Conservation (phyloP, 352 stramenopile species). For the Phytophthora hibernalis region DNA sequence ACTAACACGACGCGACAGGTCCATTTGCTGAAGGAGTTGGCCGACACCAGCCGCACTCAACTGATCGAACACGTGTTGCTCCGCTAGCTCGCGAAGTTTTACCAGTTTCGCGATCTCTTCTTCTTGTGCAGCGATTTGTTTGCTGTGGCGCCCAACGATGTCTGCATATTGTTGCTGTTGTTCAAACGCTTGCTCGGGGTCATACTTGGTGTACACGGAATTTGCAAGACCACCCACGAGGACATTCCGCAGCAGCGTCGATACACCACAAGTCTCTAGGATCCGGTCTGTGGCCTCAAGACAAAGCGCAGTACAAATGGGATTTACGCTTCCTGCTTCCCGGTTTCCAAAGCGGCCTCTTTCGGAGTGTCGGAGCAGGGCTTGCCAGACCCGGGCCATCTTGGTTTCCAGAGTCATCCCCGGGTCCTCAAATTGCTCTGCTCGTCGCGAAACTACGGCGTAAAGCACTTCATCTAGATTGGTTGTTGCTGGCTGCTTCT, state of each 20-base stretch:
- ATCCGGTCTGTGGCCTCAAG: slow-evolving; percentile 58
- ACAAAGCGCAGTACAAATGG: slow-evolving; percentile 65
- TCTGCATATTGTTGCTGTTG: slow-evolving; percentile 58
- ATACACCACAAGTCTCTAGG: slow-evolving; percentile 41
- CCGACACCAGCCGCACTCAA: slow-evolving; percentile 31
- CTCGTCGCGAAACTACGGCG: slow-evolving; percentile 18
- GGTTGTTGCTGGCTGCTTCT: slow-evolving; percentile 1
- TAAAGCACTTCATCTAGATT: slow-evolving; percentile 38
- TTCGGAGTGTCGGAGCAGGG: slow-evolving; percentile 68
- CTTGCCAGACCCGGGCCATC: slow-evolving; percentile 61
- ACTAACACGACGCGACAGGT: slow-evolving; percentile 32
- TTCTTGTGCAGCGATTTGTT: slow-evolving; percentile 32
- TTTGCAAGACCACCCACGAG: slow-evolving; percentile 67
- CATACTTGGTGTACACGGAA: slow-evolving; percentile 64
- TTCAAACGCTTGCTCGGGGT: slow-evolving; percentile 42
- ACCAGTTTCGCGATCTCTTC: slow-evolving; percentile 28
- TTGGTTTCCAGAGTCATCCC: slow-evolving; percentile 54
- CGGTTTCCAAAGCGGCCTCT: slow-evolving; percentile 49
- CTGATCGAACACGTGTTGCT: slow-evolving; percentile 40
- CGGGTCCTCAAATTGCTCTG: slow-evolving; percentile 24
- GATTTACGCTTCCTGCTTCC: slow-evolving; percentile 45
- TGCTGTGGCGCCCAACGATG: slow-evolving; percentile 30
- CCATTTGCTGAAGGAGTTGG: slow-evolving; percentile 47
- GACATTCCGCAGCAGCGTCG: slow-evolving; percentile 49
- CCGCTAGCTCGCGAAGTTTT: slow-evolving; percentile 29